Base-by-base conservation (phyloP, 306 rosid genomes). In the Fragaria ananassa region DNA sequence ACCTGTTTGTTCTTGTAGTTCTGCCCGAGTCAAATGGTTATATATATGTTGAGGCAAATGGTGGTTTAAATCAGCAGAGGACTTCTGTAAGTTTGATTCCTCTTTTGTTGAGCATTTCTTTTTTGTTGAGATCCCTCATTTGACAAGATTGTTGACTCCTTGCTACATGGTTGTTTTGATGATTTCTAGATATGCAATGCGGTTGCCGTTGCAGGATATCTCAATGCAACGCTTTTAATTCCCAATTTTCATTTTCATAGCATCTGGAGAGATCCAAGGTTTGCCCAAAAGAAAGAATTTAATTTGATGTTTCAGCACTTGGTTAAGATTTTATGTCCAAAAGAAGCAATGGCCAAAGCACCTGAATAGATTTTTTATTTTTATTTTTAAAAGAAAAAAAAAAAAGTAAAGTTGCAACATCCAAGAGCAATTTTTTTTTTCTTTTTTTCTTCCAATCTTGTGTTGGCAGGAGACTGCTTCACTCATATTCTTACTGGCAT, bases 191-290 rank as follows among this genome's bases (percentile, higher is more conserved):
- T 95, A 70, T 95, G 99, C 96, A 95, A 95, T 83, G 99, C 99
- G 3, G 99, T 90, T 84, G 97, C 99, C 18, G 97, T 95, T 76
- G 99, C 97, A 25, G 99, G 97, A 57, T 92, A 90, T 89, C 97
- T 95, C 62, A 95, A 95, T 83, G 99, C 97, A 71, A 95, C 99
- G 31, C 99, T 95, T 78, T 83, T 95, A 56, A 92, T 95, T 71
- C 97, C 99, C 80, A 95, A 92, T 80, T 95, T 95, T 83, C 98
- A 90, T 81, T 95, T 80, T 82, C 98, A 95, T 80, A 95, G 98
- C 91, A 89, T 95, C 84, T 95, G 98, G 98, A 90, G 93, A 89
- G 98, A 95, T 83, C 98, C 96, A 61, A 95, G 98, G 98, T 95
- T 82, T 74, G 96, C 1, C 31, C 31, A 29, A 29, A 29, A 29